Evolutionary conservation across 1,139 yeast genomes (phyloP), one percentile per base, ranked within the genome.

Genomic region (Blastobotrys arbuscula): DNA sequence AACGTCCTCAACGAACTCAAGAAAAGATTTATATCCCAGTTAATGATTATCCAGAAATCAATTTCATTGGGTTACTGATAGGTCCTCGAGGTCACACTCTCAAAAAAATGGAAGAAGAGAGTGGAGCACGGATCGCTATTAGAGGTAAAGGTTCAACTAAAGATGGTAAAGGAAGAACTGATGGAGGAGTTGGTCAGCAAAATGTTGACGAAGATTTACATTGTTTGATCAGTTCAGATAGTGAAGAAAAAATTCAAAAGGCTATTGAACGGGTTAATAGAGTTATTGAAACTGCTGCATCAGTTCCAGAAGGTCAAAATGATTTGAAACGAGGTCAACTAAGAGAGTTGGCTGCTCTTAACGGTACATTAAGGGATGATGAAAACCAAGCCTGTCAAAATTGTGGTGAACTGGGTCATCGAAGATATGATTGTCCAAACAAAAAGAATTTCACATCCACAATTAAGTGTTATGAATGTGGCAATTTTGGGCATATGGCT

Each of bases 31-130:
- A 80, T 63, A 79, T 94, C 18, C 97, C 98, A 0, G 85, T 80
- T 1, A 77, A 82, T 46, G 95, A 89, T 53, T 84, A 88, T 66
- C 97, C 97, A 0, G 94, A 85, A 47, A 83, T 92, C 57, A 94
- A 94, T 68, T 90, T 90, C 62, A 87, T 92, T 48, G 99, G 99
- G 0, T 74, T 86, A 48, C 71, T 94, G 35, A 69, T 94, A 49
- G 99, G 99, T 0, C 98, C 99, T 30, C 82, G 99, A 72, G 99
- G 97, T 19, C 84, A 85, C 59, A 92, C 97, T 0, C 69, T 90
- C 58, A 78, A 87, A 53, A 80, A 81, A 58, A 70, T 94, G 67
- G 96, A 90, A 63, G 82, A 80, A 44, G 81, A 83, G 46, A 82
- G 94, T 44, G 95, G 95, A 0, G 96, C 97, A 20, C 77, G 77